phyloP scores from a whole-genome alignment of 108 stramenopile species.

The Skeletonema costatum region DNA sequence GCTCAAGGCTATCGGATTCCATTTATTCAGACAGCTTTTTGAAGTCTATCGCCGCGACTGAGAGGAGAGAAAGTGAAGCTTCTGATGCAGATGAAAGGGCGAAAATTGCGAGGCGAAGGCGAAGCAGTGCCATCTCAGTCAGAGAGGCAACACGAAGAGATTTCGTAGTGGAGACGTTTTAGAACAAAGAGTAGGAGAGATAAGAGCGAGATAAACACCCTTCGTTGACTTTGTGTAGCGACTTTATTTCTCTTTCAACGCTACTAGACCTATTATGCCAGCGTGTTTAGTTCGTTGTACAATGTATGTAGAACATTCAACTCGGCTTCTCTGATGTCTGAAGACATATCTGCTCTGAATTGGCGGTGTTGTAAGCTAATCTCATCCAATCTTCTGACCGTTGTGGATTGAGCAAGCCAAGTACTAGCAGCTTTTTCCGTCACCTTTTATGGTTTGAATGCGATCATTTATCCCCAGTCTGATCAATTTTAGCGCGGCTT shows the following conservation, averaged over 20 bases:
- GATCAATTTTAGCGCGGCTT: conserved; percentile 22
- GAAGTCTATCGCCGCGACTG: not conserved
- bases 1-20: not conserved
- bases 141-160: not conserved
- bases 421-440: conserved; percentile 23
- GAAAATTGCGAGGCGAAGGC: not conserved
- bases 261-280: not conserved
- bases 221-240: too few species aligned
- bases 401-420: conserved; percentile 29
- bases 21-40: not conserved
- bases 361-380: conserved; percentile 5
- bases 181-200: not conserved
- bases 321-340: conserved; percentile 38
- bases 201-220: too few species aligned
- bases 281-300: not conserved
- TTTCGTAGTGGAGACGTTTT: not conserved
- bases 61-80: too few species aligned
- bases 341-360: conserved; percentile 24
- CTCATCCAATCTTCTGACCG: not conserved
- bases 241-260: not conserved
- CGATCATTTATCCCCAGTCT: conserved; percentile 31
- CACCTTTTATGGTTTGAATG: conserved; percentile 19
- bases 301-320: conserved; percentile 30
- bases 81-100: too few species aligned
- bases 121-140: not conserved